phyloP scores from a whole-genome alignment of 352 stramenopile species.

The Phytophthora parvispora region DNA sequence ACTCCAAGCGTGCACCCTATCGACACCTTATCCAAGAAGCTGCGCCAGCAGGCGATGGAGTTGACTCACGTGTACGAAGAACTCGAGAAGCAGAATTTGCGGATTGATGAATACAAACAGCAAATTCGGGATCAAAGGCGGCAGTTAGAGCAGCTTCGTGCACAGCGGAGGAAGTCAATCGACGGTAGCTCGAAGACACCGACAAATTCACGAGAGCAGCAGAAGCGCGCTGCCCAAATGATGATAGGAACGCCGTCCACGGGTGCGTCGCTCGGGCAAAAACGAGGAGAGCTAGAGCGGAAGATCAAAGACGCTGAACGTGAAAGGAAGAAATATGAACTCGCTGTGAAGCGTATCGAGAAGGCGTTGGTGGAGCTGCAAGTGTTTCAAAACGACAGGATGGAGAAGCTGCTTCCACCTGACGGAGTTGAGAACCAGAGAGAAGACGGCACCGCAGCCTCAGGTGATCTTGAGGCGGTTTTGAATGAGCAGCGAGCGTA shows the following conservation, averaged over 20 bases:
- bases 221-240: constrained; percentile 35
- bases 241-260: constrained; percentile 35
- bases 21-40: constrained; percentile 78
- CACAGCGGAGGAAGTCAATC: constrained; percentile 25
- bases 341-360: constrained; percentile 49
- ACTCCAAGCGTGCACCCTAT: constrained; percentile 56
- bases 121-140: constrained; percentile 55
- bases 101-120: constrained; percentile 45
- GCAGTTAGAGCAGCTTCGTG: constrained; percentile 51
- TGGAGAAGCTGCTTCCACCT: constrained; percentile 15
- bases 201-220: constrained; percentile 16
- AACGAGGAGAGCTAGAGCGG: constrained; percentile 27
- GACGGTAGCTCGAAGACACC: constrained; percentile 5
- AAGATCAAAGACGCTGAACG: constrained; percentile 56
- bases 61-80: constrained; percentile 80
- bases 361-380: constrained; percentile 47
- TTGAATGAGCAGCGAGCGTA: constrained; percentile 67
- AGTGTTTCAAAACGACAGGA: constrained; percentile 43
- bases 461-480: constrained; percentile 8
- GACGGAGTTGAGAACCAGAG: not conserved
- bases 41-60: constrained; percentile 75
- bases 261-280: constrained; percentile 37
- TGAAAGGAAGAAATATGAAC: constrained; percentile 51
- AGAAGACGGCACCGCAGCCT: constrained; percentile 1
- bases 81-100: constrained; percentile 64